Conservation (phyloP, 495 filamentous ascomycete genomes). For the Lasiosphaeria miniovina region DNA sequence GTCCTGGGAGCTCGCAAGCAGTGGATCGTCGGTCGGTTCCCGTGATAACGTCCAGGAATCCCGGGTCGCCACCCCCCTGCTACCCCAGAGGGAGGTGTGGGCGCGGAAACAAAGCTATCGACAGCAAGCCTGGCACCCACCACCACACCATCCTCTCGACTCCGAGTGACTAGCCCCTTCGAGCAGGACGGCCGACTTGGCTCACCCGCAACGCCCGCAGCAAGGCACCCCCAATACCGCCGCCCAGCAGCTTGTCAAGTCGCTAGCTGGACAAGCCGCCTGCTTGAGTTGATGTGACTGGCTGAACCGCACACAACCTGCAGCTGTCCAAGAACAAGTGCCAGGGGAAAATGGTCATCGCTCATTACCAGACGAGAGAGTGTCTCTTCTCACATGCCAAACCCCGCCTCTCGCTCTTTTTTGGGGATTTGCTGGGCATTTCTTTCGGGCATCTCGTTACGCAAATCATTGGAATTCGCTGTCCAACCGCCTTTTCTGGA, state of each 20-base stretch:
- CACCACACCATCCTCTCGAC: neutral
- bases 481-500: too few relatives aligned
- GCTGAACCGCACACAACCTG: too few relatives aligned
- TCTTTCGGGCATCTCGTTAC: too few relatives aligned
- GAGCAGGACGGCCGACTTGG: neutral
- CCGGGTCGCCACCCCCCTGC: neutral
- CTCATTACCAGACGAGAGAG: too few relatives aligned
- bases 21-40: conserved; percentile 2
- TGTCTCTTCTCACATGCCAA: too few relatives aligned
- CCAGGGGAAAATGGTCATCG: too few relatives aligned
- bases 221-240: neutral
- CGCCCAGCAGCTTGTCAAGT: neutral
- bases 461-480: too few relatives aligned
- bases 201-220: neutral
- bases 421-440: too few relatives aligned
- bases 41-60: neutral
- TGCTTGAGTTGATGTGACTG: too few relatives aligned
- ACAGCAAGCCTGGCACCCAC: neutral
- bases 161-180: neutral
- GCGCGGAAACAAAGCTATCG: neutral
- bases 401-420: too few relatives aligned
- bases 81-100: neutral
- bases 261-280: too few relatives aligned
- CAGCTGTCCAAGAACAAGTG: too few relatives aligned
- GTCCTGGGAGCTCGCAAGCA: neutral